Evolutionary conservation across 2,329 filamentous ascomycete species (phyloP), one percentile per base, ranked within the genome.

Genomic region (Lachnellula subtilissima): DNA sequence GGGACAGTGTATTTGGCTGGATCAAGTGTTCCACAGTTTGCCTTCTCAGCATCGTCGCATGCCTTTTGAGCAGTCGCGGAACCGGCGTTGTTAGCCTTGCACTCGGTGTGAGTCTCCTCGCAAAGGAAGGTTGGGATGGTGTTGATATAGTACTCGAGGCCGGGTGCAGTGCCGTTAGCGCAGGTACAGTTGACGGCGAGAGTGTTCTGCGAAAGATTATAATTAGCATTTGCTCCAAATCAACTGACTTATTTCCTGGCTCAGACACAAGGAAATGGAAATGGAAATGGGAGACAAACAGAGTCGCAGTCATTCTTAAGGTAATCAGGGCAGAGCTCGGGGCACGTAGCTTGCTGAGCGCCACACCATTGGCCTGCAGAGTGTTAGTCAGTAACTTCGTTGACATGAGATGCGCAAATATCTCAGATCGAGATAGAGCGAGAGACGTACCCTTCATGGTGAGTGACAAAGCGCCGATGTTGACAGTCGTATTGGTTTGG

Each of bases 71-170:
- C 73, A 57, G 76, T 67, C 43, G 73, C 69, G 59, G 80, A 72
- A 58, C 77, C 70, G 62, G 76, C 71, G 65, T 78, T 64, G 55
- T 70, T 66, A 28, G 61, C n/a, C 56, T 78, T 75, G 66, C 78
- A 81, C 63, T 78, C 74, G 23, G 61, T 63, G 66, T 71, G 81
- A 72, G 76, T 80, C 60, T 71, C 72, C 65, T 77, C 67, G 74
- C 84, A 87, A 70, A 83, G 76, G 70, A 75, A 84, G 71, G 75
- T 82, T 43, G 83, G 83, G 49, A 88, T 73, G 23, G 82, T 83
- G 70, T 81, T 73, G 53, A 71, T 64, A 72, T 85, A 88, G 63
- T 75, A 72, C 58, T 73, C 69, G 64, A 85, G 76, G 66, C 84
- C 77, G 62, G 82, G 82, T 7, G 70, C 68, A 43, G 75, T 78